Conservation (phyloP, 2,329 filamentous ascomycete species). For the Colletotrichum viniferum region DNA sequence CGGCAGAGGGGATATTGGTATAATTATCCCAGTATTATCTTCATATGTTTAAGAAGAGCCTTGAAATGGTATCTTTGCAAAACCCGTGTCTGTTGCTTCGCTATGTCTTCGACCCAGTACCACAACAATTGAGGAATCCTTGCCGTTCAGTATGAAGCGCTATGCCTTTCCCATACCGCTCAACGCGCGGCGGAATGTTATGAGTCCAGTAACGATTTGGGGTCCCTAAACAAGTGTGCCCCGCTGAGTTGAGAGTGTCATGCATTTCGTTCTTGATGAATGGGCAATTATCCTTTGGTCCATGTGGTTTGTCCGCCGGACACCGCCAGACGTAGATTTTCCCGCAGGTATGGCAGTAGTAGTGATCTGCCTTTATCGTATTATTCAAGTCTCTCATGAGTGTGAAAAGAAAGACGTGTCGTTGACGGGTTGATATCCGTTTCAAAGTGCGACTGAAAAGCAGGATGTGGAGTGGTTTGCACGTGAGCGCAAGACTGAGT, state of each 20-base stretch:
- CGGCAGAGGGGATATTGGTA: neutral
- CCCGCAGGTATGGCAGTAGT: constrained; percentile 6
- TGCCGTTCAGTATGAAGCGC: neutral
- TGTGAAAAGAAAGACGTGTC: neutral
- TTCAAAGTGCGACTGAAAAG: neutral
- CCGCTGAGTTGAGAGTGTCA: neutral
- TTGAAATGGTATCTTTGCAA: neutral
- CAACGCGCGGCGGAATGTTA: neutral
- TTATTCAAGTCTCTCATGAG: neutral
- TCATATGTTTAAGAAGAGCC: neutral
- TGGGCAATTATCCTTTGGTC: neutral
- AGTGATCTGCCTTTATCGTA: neutral
- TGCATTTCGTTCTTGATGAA: neutral
- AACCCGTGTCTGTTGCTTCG: neutral
- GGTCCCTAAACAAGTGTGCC: neutral
- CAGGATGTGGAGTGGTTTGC: constrained; percentile 4
- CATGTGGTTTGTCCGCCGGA: neutral
- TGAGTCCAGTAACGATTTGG: neutral
- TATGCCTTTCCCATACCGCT: neutral
- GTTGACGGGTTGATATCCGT: neutral
- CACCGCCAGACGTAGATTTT: neutral
- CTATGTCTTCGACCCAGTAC: neutral
- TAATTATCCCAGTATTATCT: neutral
- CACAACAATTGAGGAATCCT: neutral
- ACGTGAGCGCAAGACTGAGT: constrained; percentile 6